phyloP scores from a whole-genome alignment of 2,329 filamentous ascomycete species.

The Phoma sp. region DNA sequence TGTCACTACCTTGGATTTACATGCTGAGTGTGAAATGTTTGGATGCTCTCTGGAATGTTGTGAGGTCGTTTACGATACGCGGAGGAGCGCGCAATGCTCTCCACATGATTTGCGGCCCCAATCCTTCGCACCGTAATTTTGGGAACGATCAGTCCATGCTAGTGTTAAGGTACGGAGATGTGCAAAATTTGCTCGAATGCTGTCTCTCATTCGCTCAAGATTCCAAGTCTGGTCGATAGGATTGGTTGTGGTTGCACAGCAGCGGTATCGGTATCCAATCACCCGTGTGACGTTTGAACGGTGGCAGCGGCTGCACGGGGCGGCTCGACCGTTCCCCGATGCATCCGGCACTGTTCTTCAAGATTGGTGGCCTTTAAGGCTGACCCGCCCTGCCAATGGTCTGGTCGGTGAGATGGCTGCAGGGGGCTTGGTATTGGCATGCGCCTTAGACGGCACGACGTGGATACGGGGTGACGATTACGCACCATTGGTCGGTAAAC shows the following conservation, averaged over 20 bases:
- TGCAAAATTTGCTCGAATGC: constrained; percentile 16
- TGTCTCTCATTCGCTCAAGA: constrained; percentile 2
- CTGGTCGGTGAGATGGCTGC: constrained; percentile 6
- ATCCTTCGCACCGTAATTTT: not conserved
- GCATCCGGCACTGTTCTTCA: no score
- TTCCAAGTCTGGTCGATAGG: not conserved
- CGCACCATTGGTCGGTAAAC: no score
- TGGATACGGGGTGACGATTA: no score
- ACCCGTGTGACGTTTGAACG: not conserved
- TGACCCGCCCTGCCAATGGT: constrained; percentile 1
- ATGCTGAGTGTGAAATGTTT: not conserved
- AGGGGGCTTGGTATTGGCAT: constrained; percentile 1
- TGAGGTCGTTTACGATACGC: not conserved
- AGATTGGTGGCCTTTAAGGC: constrained; percentile 4
- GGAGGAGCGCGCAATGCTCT: constrained; percentile 14
- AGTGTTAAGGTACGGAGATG: constrained; percentile 1
- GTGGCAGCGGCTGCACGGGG: constrained; percentile 17
- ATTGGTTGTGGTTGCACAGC: constrained; percentile 2
- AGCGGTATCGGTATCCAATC: constrained; percentile 11
- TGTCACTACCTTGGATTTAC: not conserved
- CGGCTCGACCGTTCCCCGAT: constrained; percentile 12
- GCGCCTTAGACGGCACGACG: not conserved
- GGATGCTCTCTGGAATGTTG: not conserved
- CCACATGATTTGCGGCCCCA: not conserved
- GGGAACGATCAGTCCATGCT: constrained; percentile 4